phyloP scores from a whole-genome alignment of 257 asterid species.

The Nicotiana paniculata region DNA sequence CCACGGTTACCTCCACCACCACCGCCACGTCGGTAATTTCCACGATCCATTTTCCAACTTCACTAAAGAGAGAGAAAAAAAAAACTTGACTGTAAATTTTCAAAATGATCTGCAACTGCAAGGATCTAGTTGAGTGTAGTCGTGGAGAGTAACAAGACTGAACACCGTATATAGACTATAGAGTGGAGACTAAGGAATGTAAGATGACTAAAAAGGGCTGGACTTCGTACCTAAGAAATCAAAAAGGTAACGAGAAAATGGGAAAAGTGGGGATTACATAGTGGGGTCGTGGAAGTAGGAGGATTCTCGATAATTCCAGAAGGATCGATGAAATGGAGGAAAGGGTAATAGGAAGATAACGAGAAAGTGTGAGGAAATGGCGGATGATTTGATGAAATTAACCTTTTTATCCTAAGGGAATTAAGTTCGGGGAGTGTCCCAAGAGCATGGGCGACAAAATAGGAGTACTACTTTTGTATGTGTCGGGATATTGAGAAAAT shows the following conservation, averaged over 20 bases:
- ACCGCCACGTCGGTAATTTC: background rate
- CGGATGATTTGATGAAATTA: background rate
- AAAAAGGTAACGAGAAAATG: background rate
- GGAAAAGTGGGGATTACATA: background rate
- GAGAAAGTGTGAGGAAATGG: background rate
- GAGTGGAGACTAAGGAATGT: background rate
- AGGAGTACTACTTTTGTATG: background rate
- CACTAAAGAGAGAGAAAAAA: background rate
- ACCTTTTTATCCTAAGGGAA: background rate
- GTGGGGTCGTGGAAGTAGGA: background rate
- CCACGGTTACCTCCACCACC: constrained; percentile 10
- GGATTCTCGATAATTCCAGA: constrained; percentile 19
- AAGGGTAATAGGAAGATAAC: background rate
- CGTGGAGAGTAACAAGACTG: background rate
- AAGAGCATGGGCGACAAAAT: background rate
- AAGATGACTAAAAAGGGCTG: constrained; percentile 8
- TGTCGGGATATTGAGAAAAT: too few species aligned
- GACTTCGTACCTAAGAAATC: background rate
- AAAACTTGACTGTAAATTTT: background rate
- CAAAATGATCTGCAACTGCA: background rate
- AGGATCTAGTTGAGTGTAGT: background rate
- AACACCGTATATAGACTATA: background rate
- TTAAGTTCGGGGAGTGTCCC: background rate
- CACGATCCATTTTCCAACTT: background rate
- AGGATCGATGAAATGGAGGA: background rate